A percentile compares a stretch with the other conserved stretches of the same genome.
phyloP scores from a whole-genome alignment of 257 asterid species.

The Eucommia ulmoides region DNA sequence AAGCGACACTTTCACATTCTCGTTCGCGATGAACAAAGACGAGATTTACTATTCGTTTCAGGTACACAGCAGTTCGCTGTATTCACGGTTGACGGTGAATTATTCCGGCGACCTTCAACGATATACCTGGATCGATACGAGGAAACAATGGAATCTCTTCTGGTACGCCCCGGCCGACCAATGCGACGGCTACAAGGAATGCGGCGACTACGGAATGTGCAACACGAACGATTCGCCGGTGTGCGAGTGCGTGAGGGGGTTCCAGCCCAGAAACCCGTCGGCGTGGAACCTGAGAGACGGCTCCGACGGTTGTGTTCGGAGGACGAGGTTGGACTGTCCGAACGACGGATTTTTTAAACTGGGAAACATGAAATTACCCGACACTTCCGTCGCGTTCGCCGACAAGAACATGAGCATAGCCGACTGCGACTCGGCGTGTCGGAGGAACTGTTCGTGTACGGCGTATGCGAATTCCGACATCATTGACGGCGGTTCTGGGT shows the following conservation, averaged over 20 bases:
- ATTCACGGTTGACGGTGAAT: constrained; percentile 36
- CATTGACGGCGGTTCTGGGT: constrained; percentile 46
- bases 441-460: constrained; percentile 50
- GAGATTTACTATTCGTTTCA: constrained; percentile 35
- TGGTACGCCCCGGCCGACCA: constrained; percentile 86
- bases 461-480: constrained; percentile 51
- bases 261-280: constrained; percentile 40
- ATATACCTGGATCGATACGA: constrained; percentile 49
- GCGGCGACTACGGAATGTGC: constrained; percentile 65
- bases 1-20: constrained; percentile 24
- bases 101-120: constrained; percentile 35
- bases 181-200: constrained; percentile 60
- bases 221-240: constrained; percentile 65
- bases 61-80: constrained; percentile 30
- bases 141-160: constrained; percentile 36
- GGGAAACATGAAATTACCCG: constrained; percentile 64
- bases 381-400: constrained; percentile 40
- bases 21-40: constrained; percentile 20
- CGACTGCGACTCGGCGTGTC: constrained; percentile 43
- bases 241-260: constrained; percentile 55
- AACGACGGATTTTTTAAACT: constrained; percentile 36
- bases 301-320: constrained; percentile 57
- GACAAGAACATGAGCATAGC: constrained; percentile 26
- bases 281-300: constrained; percentile 79
- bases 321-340: constrained; percentile 27